Evolutionary conservation across 2,329 filamentous ascomycete species (phyloP).

Genomic region (Aspergillus sclerotialis): DNA sequence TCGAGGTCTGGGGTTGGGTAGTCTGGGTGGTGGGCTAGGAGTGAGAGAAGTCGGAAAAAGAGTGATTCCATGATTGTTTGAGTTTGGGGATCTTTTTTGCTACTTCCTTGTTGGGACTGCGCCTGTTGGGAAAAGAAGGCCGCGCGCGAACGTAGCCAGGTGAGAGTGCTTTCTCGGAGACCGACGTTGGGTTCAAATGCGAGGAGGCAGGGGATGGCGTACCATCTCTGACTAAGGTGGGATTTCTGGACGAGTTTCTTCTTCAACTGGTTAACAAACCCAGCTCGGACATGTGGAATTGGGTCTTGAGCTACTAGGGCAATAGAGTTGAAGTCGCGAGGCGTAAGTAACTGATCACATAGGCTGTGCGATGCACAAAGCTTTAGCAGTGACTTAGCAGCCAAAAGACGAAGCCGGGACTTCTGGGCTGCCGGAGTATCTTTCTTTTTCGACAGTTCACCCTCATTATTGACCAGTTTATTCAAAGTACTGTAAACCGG

Average conservation of each 20-base stretch:
- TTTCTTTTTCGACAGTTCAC: constrained; percentile 69
- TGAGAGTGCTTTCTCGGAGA: constrained; percentile 68
- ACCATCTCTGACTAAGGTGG: constrained; percentile 80
- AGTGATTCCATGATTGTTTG: constrained; percentile 68
- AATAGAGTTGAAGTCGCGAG: constrained; percentile 71
- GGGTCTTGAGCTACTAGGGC: constrained; percentile 75
- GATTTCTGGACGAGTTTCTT: constrained; percentile 50
- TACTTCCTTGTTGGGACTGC: no score
- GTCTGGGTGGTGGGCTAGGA: constrained; percentile 91
- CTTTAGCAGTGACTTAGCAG: constrained; percentile 75
- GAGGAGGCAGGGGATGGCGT: constrained; percentile 80
- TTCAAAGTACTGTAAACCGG: constrained; percentile 74
- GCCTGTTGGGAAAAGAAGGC: constrained; percentile 52
- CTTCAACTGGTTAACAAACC: constrained; percentile 78
- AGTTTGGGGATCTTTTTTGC: constrained; percentile 38
- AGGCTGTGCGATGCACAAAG: constrained; percentile 69
- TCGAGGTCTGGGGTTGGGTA: constrained; percentile 46
- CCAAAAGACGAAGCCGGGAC: constrained; percentile 71
- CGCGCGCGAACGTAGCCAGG: constrained; percentile 80
- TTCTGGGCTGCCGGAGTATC: constrained; percentile 73
- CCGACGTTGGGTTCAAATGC: constrained; percentile 79
- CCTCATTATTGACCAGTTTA: constrained; percentile 65
- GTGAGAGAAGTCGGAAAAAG: constrained; percentile 74
- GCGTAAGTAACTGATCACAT: constrained; percentile 64
- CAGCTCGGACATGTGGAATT: constrained; percentile 63